phyloP scores from a whole-genome alignment of 179 eudicot genomes.

The Patellifolia procumbens region DNA sequence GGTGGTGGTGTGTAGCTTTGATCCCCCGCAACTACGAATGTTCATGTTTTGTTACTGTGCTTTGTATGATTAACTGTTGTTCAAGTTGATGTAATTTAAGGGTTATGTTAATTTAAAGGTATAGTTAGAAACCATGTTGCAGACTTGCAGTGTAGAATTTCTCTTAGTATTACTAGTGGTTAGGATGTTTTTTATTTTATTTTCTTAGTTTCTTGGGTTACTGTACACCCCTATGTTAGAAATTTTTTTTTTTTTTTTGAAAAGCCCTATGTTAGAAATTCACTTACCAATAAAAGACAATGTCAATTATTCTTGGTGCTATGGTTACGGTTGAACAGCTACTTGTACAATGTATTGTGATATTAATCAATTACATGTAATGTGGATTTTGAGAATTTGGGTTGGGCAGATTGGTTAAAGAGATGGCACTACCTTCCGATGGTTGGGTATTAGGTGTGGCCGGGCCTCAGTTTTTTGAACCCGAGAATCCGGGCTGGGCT shows the following conservation, averaged over 20 bases:
- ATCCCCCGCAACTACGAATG: background rate
- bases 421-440: too few relatives aligned
- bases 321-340: background rate
- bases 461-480: too few relatives aligned
- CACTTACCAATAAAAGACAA: conserved; percentile 7
- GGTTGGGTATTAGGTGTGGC: too few relatives aligned
- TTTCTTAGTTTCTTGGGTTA: background rate
- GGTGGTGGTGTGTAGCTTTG: background rate
- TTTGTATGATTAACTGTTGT: conserved; percentile 26
- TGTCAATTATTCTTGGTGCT: background rate
- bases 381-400: background rate
- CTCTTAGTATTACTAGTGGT: background rate
- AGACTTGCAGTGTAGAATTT: conserved; percentile 17
- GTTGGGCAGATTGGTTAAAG: too few relatives aligned
- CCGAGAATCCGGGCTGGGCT: too few relatives aligned
- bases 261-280: conserved; percentile 23
- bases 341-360: too few relatives aligned
- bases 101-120: conserved; percentile 22
- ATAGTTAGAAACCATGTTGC: conserved; percentile 15
- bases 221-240: conserved; percentile 20
- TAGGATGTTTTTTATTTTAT: background rate
- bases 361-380: too few relatives aligned
- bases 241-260: too few relatives aligned
- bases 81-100: conserved; percentile 22
- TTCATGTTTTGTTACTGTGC: background rate